Percentiles rank a stretch among this genome's conserved stretches.
phyloP scores from a whole-genome alignment of 2,329 filamentous ascomycete species.

The Sclerotinia nivalis region DNA sequence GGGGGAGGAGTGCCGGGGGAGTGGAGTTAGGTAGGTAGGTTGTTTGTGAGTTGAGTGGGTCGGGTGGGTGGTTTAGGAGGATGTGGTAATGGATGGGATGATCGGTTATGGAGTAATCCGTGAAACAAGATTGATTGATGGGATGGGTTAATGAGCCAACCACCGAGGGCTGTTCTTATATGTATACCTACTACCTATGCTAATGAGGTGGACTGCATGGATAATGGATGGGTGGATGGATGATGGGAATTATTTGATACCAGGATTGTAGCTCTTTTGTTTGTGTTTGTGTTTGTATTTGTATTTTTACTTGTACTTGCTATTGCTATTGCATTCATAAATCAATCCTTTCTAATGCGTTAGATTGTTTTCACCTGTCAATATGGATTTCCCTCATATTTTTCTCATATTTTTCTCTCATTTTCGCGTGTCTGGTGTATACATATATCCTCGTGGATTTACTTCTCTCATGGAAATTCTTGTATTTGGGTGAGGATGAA shows the following conservation, averaged over 20 bases:
- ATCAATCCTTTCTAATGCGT: no score
- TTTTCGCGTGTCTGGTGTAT: no score
- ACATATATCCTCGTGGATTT: no score
- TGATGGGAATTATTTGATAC: neutral
- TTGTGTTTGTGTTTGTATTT: neutral
- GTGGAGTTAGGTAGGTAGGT: neutral
- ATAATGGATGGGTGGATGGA: neutral
- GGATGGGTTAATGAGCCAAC: neutral
- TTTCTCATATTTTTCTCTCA: no score
- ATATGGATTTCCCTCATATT: no score
- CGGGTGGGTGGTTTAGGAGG: neutral
- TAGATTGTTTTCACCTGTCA: no score
- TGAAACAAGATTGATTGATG: neutral
- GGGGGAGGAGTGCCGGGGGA: neutral
- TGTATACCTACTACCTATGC: neutral
- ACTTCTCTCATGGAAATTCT: no score
- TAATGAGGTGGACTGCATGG: neutral
- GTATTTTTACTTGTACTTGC: neutral
- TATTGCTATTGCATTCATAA: neutral
- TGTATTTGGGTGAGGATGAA: no score
- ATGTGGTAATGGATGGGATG: neutral
- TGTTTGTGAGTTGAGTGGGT: neutral
- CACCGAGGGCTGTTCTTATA: no score
- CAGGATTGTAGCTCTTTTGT: neutral
- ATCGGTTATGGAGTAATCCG: neutral